Base-by-base conservation (phyloP, 164 flowering plant species). In the Piper betle region DNA sequence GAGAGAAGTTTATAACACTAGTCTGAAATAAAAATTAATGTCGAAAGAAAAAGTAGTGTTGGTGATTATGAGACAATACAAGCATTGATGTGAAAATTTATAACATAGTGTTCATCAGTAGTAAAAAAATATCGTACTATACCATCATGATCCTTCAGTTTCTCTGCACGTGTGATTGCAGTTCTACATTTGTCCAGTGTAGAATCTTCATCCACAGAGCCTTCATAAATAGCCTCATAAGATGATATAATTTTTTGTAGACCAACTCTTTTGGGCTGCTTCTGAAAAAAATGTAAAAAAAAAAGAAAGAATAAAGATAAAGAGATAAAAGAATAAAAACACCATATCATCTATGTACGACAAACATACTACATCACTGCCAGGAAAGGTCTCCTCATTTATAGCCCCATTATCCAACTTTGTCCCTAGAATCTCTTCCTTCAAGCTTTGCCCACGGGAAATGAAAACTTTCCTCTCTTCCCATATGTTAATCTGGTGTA, bases 381-480 rank as follows among this genome's bases (percentile, higher is more conserved):
- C 74, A 72, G 61, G 77, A 85, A 72, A 56, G 48, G 43, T 76
- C 71, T 77, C 81, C 59, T 73, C 81, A 75, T 71, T 79, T 73
- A 70, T 74, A 62, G 60, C 69, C 57, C 39, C 69, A 33, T 71
- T 78, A 60, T 85, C 96, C 60, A 57, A 37, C 59, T 75, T 83
- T 73, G 76, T 81, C 61, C 82, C 85, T 40, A 78, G 52, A 64
- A 88, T 62, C 74, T 86, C 96, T 66, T 90, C 95, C 79, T 85
- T 89, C 19, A 92, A 85, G 73, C 78, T 72, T 70, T 86, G 96
- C 17, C 88, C 96, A 1, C 93, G 80, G 59, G 94, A 84, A 65
- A 92, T 92, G 81, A 91, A 91, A 20, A 91, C 96, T 67, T 88
- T 91, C 65, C 97, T 80, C 39, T 93, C 96, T 55, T 93, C 97